Conservation (phyloP, 1,139 yeast genomes). For the Geotrichum klebahnii region DNA sequence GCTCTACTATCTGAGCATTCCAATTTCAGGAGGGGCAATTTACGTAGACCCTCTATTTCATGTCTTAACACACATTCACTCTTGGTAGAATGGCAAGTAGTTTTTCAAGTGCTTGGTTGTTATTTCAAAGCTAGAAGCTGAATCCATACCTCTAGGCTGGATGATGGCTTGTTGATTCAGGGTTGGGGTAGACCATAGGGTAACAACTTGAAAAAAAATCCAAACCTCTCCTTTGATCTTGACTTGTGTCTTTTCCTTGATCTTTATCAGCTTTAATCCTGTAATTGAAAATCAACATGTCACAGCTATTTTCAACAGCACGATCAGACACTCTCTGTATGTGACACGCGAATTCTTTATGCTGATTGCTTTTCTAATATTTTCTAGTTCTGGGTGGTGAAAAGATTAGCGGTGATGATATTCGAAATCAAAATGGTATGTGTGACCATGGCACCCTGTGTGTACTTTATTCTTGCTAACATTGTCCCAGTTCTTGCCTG, state of each 20-base stretch:
- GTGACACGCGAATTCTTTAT: constrained; percentile 27
- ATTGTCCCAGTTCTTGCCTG: constrained; percentile 66
- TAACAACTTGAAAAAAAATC: constrained; percentile 1
- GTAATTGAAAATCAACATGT: constrained; percentile 39
- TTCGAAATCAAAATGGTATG: constrained; percentile 81
- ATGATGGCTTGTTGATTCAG: background rate
- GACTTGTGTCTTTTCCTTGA: constrained; percentile 6
- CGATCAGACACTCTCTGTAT: constrained; percentile 81
- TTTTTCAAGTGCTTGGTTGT: too few relatives aligned
- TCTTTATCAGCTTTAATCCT: background rate
- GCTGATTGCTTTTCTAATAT: background rate
- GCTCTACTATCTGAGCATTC: too few relatives aligned
- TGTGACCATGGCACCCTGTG: constrained; percentile 6
- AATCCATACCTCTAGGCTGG: too few relatives aligned
- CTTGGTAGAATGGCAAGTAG: too few relatives aligned
- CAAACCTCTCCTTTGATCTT: background rate
- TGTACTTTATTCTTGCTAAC: constrained; percentile 2
- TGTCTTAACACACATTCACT: too few relatives aligned
- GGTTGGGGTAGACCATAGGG: constrained; percentile 7
- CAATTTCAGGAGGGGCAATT: too few relatives aligned
- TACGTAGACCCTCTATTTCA: too few relatives aligned
- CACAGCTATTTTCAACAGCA: constrained; percentile 59
- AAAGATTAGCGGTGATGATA: constrained; percentile 92
- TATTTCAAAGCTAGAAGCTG: too few relatives aligned
- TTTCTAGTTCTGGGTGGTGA: constrained; percentile 79